Evolutionary conservation across 495 filamentous ascomycete species (phyloP), one percentile per base, ranked within the genome.

Genomic region (Podospora anserina): DNA sequence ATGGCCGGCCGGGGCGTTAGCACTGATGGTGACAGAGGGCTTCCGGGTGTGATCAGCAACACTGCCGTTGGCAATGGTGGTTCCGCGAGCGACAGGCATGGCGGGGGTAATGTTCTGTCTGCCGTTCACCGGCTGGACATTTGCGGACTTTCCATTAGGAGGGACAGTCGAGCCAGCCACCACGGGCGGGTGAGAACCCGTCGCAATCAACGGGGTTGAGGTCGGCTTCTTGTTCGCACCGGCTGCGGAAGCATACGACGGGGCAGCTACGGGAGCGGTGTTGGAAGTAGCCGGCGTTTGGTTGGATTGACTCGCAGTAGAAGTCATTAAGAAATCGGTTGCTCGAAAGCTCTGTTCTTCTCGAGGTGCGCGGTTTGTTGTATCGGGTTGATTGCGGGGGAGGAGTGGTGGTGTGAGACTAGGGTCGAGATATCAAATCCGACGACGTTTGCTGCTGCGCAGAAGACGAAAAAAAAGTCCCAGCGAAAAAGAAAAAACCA

Each of bases 1-100:
- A 71, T 89, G 89, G 69, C 89, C 88, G 53, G 90, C 91, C 69
- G 89, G 87, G 61, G 92, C 89, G 74, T 85, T 93, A 61, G 92
- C 89, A 74, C 85, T 93, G 81, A 97, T 96, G 66, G 92, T 95
- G 67, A 97, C 90, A 19, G 92, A 94, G 65, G 88, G 88, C 81
- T 95, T 95, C 68, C 91, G 87, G 69, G 81, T 85, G 82, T 97
- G 94, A 69, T 94, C 90, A 66, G 79, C 81, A 19, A 75, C 61
- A 61, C 80, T 76, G 61, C 88, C 85, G 74, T 88, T 84, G 62
- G 84, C 77, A 75, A 82, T 79, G 59, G 88, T 81, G 69, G 82
- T 86, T 70, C 88, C 87, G 73, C 89, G 88, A 60, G 80, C 78
- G 54, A 80, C 75, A 60, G 87, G 87, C 72, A 92, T 86, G 67